Evolutionary conservation across 2,329 filamentous ascomycete species (phyloP), one percentile per base, ranked within the genome.

Genomic region (Akanthomyces dipterigenus): DNA sequence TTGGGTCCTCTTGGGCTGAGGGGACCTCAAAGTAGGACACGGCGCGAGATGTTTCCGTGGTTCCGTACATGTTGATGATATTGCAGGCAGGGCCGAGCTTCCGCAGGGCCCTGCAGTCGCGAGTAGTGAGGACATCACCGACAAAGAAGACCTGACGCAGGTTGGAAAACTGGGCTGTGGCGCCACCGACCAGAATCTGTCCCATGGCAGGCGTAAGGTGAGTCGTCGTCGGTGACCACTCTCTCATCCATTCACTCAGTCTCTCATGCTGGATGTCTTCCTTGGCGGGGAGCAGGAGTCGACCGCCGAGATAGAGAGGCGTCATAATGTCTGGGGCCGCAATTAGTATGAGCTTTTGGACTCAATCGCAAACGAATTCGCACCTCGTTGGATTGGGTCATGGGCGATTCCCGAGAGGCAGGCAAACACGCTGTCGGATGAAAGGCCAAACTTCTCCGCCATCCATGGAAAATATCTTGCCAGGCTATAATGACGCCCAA

Each of bases 121-220:
- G 83, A 70, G 87, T 96, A 64, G 91, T 96, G 53, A 98, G 75
- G 38, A 97, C 80, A 70, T 98, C 93, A 36, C 95, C 95, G 1
- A 98, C 93, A 64, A 93, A 98, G 79, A 98, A 93, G 20, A 88
- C 91, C 62, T 86, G 81, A 62, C 88, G 81, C n/a, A 98, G 79
- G 14, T 82, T 80, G 1, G 91, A 88, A 69, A 97, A 96, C 66
- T 89, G 75, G 0, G 90, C 87, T 3, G 78, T 87, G 26, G 91
- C 89, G 66, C 90, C 91, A 48, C 92, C 93, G n/a, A 93, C 88
- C 2, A 98, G 78, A 64, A 98, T 95, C 68, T 97, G 91, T 60
- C 93, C 93, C 93, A 98, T 97, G 62, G 95, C 95, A 11, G 95
- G 95, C 1, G 95, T 99, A 43, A 98, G 77, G 74, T 98, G 95